These are phyloP conservation scores for Sporisorium graminicola DNA, from an alignment of 1,284 basidiomycete species.

Conservation along the genomic window DNA sequence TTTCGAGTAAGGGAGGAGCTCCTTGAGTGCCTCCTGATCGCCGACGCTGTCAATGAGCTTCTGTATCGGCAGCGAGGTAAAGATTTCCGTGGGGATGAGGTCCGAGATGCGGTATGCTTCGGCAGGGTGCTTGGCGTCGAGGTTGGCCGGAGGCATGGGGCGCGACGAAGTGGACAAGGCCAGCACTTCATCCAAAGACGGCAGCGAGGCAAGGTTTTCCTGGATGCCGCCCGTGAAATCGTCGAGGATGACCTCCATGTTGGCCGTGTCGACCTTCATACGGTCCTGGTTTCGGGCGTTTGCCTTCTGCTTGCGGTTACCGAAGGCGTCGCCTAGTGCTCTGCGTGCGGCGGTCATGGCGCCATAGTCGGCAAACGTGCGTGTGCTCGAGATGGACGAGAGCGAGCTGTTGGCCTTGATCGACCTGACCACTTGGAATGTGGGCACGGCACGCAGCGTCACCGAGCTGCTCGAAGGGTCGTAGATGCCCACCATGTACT, in stretches of 20 bases:
- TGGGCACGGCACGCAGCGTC: constrained; percentile 61
- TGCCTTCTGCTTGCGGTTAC: constrained; percentile 67
- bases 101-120: constrained; percentile 62
- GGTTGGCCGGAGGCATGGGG: constrained; percentile 61
- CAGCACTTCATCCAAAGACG: constrained; percentile 52
- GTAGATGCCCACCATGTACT: constrained; percentile 67
- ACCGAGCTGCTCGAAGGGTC: constrained; percentile 59
- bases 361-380: constrained; percentile 48
- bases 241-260: constrained; percentile 64
- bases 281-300: constrained; percentile 64
- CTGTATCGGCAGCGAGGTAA: constrained; percentile 48
- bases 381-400: constrained; percentile 50
- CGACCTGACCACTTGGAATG: constrained; percentile 60
- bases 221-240: constrained; percentile 62
- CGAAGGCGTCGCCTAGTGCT: constrained; percentile 66
- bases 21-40: constrained; percentile 34
- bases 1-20: constrained; percentile 39
- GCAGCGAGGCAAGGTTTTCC: constrained; percentile 46
- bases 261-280: constrained; percentile 68
- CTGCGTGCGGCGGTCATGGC: constrained; percentile 57
- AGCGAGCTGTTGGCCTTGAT: constrained; percentile 60
- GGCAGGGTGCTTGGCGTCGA: constrained; percentile 59
- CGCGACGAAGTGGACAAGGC: constrained; percentile 53
- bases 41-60: constrained; percentile 42
- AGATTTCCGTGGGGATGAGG: constrained; percentile 56